These are phyloP conservation scores for Oemleria cerasiformis DNA, from an alignment of 306 rosid genomes.

Conservation along the genomic window DNA sequence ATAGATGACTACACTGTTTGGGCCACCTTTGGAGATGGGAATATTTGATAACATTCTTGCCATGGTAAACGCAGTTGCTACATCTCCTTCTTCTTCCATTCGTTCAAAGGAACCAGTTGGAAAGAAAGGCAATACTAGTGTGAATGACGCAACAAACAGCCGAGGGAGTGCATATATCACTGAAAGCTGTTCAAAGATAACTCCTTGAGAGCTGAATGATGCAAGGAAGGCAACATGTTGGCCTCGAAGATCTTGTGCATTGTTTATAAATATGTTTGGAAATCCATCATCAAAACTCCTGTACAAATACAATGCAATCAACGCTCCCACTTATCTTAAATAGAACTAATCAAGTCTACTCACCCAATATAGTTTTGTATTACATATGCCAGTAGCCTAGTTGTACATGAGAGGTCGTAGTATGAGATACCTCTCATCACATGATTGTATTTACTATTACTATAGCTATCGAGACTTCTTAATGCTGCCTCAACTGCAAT, in stretches of 20 bases:
- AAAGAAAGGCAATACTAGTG: constrained; percentile 92
- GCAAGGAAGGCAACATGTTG: constrained; percentile 91
- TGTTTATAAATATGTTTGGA: constrained; percentile 75
- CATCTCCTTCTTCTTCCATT: constrained; percentile 99
- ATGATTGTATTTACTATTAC: too few species aligned
- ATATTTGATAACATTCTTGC: constrained; percentile 91
- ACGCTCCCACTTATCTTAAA: constrained; percentile 14
- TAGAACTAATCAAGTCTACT: too few species aligned
- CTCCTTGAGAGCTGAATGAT: constrained; percentile 87
- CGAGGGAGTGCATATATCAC: constrained; percentile 90
- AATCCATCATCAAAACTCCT: constrained; percentile 94
- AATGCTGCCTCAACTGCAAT: too few species aligned
- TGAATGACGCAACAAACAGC: constrained; percentile 87
- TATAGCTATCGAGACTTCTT: too few species aligned
- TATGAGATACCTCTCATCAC: too few species aligned
- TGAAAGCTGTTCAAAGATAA: constrained; percentile 91
- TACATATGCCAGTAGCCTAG: not conserved
- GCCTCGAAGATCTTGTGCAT: constrained; percentile 95
- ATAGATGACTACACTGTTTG: constrained; percentile 82
- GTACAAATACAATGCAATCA: constrained; percentile 33
- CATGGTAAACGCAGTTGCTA: constrained; percentile 96
- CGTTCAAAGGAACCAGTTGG: constrained; percentile 99
- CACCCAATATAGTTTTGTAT: not conserved
- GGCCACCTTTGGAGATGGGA: constrained; percentile 97
- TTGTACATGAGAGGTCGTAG: too few species aligned